Conservation (phyloP, 768 basidiomycete species). For the Antrodiella citrinella region DNA sequence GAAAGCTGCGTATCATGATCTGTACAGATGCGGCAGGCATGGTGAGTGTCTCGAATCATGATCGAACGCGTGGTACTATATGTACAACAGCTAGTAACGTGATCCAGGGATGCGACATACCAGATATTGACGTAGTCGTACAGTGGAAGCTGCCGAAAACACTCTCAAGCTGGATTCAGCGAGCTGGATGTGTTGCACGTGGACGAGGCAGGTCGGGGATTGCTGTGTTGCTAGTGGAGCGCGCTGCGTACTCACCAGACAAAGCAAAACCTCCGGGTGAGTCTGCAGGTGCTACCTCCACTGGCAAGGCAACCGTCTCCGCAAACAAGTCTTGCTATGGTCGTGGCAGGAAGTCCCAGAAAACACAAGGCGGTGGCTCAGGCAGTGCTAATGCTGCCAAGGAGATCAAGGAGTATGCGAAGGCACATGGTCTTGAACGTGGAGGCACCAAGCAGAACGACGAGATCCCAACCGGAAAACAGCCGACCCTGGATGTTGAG, state of each 20-base stretch:
- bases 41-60: slow-evolving; percentile 6
- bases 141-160: slow-evolving; percentile 15
- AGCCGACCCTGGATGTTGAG: slow-evolving; percentile 6
- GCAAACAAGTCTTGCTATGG: no score
- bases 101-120: slow-evolving; percentile 15
- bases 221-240: slow-evolving; percentile 13
- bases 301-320: no score
- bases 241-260: slow-evolving; percentile 2
- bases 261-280: background rate
- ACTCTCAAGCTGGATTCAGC: slow-evolving; percentile 14
- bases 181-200: slow-evolving; percentile 12
- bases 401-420: slow-evolving; percentile 8
- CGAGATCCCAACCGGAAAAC: background rate
- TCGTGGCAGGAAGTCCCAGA: no score
- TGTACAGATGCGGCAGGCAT: slow-evolving; percentile 29
- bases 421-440: slow-evolving; percentile 5
- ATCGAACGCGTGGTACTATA: background rate
- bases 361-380: background rate
- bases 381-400: background rate
- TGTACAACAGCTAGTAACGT: background rate
- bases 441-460: background rate
- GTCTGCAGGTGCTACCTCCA: background rate
- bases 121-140: slow-evolving; percentile 16
- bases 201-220: slow-evolving; percentile 7
- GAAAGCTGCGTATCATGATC: slow-evolving; percentile 21